Evolutionary conservation across 2,329 filamentous ascomycete species (phyloP).

Genomic region (Microascus cirrosus): DNA sequence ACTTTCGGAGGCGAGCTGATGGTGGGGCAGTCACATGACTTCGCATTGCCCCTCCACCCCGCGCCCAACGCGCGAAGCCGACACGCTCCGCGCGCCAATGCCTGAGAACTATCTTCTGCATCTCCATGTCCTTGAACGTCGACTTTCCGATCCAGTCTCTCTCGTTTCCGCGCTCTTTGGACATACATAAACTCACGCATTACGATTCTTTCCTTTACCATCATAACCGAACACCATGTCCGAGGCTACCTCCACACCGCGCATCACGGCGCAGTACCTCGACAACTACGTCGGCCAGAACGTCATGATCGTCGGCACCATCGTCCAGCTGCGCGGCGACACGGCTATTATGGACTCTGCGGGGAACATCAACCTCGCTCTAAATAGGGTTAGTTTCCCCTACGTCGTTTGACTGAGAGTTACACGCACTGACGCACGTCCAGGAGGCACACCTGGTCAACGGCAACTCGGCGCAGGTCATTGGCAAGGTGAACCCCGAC

Average conservation of each 20-base stretch:
- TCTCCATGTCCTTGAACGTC: neutral
- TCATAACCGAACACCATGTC: slow-evolving; percentile 40
- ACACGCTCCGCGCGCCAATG: neutral
- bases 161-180: neutral
- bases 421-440: neutral
- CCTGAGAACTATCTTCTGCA: neutral
- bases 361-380: slow-evolving; percentile 60
- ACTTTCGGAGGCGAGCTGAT: neutral
- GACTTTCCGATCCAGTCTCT: neutral
- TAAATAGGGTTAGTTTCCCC: slow-evolving; percentile 50
- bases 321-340: slow-evolving; percentile 71
- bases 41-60: neutral
- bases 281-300: slow-evolving; percentile 62
- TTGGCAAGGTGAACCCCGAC: slow-evolving; percentile 70
- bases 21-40: neutral
- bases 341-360: slow-evolving; percentile 70
- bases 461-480: slow-evolving; percentile 63
- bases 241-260: slow-evolving; percentile 60
- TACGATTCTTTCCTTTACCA: neutral
- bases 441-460: slow-evolving; percentile 61
- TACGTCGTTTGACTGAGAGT: neutral
- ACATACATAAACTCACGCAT: neutral
- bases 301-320: slow-evolving; percentile 78
- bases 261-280: slow-evolving; percentile 72
- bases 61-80: neutral